Base-by-base conservation (phyloP, 1,139 yeast genomes). In the Protomyces pachydermus region DNA sequence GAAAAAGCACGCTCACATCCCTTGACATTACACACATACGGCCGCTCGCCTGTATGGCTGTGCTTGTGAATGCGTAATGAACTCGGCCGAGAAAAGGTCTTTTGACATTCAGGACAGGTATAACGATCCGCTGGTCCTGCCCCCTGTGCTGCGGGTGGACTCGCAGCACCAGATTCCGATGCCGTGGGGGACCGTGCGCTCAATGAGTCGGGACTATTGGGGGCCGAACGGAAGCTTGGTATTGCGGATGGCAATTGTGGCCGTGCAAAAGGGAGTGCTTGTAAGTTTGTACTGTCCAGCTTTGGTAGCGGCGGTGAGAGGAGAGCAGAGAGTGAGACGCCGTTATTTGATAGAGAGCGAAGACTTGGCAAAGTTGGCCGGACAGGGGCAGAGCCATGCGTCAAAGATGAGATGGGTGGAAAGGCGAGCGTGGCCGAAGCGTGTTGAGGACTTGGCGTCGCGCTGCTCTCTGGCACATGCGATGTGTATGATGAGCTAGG, bases 31-130 rank as follows among this genome's bases (percentile, higher is more conserved):
- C 96, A 90, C 67, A 76, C 77, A 75, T 82, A 88, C 32, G 93
- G 89, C 74, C 87, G 88, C 72, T 87, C 93, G 3, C 96, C 96
- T 0, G 96, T 88, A 73, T 90, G 97, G 2, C 90, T 85, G 73
- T 87, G 86, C 75, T 83, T 80, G 75, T 90, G 96, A 3, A 93
- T 88, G 70, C 84, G 87, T 65, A 89, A 78, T 1, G 93, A 86
- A 10, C 90, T 84, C 1, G 96, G 96, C 66, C 96, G 79, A 62
- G 87, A 85, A 77, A 90, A 89, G 57, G 83, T 84, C 73, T 88
- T 88, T 62, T 83, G 81, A 74, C 97, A 90, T n/a, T 84, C 79
- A 35, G 80, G 76, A 73, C 96, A 89, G 73, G 82, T 72, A 75
- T 74, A 62, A 16, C 66, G 65, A 34, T 58, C 62, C n/a, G 54